A percentile compares a stretch with the other conserved stretches of the same genome.
phyloP scores from a whole-genome alignment of 202 grass and related monocot genomes.

The Schoenoplectus tabernaemontani region DNA sequence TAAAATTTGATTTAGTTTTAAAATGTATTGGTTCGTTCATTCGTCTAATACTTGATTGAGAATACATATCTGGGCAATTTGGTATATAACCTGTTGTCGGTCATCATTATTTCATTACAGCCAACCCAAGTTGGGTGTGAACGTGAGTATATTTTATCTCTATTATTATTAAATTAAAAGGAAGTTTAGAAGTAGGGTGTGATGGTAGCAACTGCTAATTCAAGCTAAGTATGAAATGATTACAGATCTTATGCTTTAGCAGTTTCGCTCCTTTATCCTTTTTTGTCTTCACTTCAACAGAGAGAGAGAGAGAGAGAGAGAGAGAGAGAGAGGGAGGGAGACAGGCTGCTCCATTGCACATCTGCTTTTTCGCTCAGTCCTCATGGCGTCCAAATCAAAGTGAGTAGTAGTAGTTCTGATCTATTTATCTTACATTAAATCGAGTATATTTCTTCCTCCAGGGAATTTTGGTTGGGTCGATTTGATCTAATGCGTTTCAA shows the following conservation, averaged over 20 bases:
- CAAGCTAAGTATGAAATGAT: conserved; percentile 37
- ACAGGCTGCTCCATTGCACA: conserved; percentile 21
- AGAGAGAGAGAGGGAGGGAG: too few relatives aligned
- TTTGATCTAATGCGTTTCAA: too few relatives aligned
- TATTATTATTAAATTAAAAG: background rate
- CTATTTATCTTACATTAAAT: conserved; percentile 10
- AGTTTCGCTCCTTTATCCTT: conserved; percentile 25
- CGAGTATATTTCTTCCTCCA: background rate
- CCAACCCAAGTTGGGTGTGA: background rate
- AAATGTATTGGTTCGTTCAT: too few relatives aligned
- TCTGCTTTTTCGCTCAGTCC: conserved; percentile 34
- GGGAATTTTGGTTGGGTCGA: background rate
- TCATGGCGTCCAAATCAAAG: conserved; percentile 60
- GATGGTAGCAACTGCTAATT: conserved; percentile 27
- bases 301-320: too few relatives aligned
- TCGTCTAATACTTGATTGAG: background rate
- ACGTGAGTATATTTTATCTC: background rate
- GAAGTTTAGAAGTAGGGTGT: conserved; percentile 24
- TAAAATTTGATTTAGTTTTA: background rate
- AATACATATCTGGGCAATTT: background rate
- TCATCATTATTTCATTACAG: background rate
- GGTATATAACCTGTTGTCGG: background rate
- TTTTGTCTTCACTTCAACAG: too few relatives aligned
- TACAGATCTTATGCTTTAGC: conserved; percentile 18
- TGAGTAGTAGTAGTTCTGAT: conserved; percentile 18